phyloP scores from a whole-genome alignment of 768 basidiomycete genomes.

The Termitomyces sp. region DNA sequence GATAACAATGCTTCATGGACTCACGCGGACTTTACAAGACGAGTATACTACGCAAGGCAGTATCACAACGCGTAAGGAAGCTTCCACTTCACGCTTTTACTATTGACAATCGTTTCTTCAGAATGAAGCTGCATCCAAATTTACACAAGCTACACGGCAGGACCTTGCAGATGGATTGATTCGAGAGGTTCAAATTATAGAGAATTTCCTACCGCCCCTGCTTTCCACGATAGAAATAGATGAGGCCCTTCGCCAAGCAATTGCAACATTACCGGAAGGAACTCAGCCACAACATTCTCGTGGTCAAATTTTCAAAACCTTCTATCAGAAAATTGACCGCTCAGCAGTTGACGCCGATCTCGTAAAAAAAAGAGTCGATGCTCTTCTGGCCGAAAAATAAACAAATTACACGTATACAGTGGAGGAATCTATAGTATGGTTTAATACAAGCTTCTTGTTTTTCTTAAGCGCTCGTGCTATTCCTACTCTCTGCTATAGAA shows the following conservation, averaged over 20 bases:
- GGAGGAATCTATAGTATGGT: not conserved
- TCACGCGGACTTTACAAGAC: conserved; percentile 16
- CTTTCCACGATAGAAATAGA: conserved; percentile 54
- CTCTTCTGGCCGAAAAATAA: conserved; percentile 22
- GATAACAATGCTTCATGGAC: not conserved
- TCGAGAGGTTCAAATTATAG: conserved; percentile 48
- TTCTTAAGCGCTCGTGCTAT: not conserved
- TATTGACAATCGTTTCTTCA: conserved; percentile 18
- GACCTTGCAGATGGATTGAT: conserved; percentile 64
- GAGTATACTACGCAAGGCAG: conserved; percentile 52
- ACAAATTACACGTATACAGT: not conserved
- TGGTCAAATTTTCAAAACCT: conserved; percentile 54
- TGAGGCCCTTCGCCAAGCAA: conserved; percentile 34
- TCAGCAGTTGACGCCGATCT: conserved; percentile 49
- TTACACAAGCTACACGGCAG: conserved; percentile 45
- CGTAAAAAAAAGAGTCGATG: conserved; percentile 47
- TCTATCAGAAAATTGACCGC: conserved; percentile 58
- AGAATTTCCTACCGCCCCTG: conserved; percentile 53
- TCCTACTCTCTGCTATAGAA: not conserved
- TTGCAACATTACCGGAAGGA: conserved; percentile 24
- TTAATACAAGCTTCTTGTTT: conserved; percentile 1
- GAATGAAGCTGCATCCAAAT: conserved; percentile 57
- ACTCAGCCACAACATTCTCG: conserved; percentile 26
- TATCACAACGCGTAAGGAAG: conserved; percentile 47
- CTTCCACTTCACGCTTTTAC: not conserved